Percentiles rank a stretch among this genome's conserved stretches.
Conservation (phyloP, 495 filamentous ascomycete species). For the Chaetomidium leptoderma region DNA sequence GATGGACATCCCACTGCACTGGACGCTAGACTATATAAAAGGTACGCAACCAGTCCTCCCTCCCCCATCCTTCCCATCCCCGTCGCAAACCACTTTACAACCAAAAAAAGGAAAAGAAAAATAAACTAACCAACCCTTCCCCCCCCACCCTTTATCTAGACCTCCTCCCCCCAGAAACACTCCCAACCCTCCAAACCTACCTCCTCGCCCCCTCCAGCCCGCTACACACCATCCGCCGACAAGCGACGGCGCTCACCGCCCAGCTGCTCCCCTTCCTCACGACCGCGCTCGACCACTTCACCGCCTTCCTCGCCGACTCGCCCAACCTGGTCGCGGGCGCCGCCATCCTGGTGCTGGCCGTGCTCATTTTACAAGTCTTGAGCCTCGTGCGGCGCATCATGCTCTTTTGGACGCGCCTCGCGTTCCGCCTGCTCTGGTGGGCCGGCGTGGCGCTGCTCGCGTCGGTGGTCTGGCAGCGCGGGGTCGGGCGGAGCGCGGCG, state of each 20-base stretch:
- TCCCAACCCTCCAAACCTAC: conserved; percentile 29
- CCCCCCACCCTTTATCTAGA: background rate
- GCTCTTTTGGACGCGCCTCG: conserved; percentile 67
- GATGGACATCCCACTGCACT: conserved; percentile 3
- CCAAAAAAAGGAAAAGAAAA: background rate
- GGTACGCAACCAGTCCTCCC: background rate
- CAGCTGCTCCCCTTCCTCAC: conserved; percentile 33
- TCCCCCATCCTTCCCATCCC: background rate
- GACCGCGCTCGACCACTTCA: conserved; percentile 47
- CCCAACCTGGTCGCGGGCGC: conserved; percentile 59
- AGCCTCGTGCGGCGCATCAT: conserved; percentile 61
- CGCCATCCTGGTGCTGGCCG: conserved; percentile 52
- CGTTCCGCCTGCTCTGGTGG: conserved; percentile 57
- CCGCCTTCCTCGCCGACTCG: conserved; percentile 34
- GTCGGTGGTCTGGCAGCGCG: conserved; percentile 58
- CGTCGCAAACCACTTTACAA: background rate
- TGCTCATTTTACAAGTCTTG: conserved; percentile 61
- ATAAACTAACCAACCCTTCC: background rate
- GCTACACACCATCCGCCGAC: background rate
- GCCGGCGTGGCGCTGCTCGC: conserved; percentile 45
- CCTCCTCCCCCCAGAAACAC: background rate
- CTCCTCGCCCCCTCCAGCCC: conserved; percentile 26
- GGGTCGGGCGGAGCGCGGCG: conserved; percentile 54
- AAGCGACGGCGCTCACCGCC: background rate
- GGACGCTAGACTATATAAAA: background rate